Conservation (phyloP, 2,329 filamentous ascomycete species). For the Claviceps digitariae region DNA sequence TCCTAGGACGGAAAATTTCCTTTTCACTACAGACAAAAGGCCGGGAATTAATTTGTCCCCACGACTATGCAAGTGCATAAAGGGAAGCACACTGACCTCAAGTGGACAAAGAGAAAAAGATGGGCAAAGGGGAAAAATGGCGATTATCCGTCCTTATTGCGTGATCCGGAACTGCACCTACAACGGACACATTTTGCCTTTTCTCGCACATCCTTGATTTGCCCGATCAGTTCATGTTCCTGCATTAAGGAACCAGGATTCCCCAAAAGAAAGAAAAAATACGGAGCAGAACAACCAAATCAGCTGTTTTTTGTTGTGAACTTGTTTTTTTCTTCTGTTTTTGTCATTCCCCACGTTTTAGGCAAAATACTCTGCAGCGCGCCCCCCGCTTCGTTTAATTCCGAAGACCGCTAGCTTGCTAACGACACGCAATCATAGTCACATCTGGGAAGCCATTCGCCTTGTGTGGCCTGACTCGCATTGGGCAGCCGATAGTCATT, state of each 20-base stretch:
- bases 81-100: neutral
- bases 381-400: neutral
- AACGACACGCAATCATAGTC: conserved; percentile 33
- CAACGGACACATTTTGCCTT: neutral
- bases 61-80: neutral
- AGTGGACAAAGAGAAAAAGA: neutral
- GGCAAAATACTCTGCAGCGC: neutral
- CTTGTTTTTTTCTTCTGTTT: neutral
- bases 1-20: neutral
- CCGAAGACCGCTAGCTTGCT: conserved; percentile 9
- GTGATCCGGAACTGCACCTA: neutral
- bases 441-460: conserved; percentile 89
- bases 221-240: neutral
- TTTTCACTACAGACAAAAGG: neutral
- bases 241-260: neutral
- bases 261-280: no score
- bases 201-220: neutral
- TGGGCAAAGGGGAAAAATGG: neutral
- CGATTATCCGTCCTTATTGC: neutral
- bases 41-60: neutral
- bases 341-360: neutral
- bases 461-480: conserved; percentile 82
- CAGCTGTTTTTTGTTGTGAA: neutral
- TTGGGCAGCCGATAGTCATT: conserved; percentile 62
- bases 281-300: neutral